These are phyloP conservation scores for Huiozyma naganishii DNA, from an alignment of 805 yeast genomes.

Conservation along the genomic window DNA sequence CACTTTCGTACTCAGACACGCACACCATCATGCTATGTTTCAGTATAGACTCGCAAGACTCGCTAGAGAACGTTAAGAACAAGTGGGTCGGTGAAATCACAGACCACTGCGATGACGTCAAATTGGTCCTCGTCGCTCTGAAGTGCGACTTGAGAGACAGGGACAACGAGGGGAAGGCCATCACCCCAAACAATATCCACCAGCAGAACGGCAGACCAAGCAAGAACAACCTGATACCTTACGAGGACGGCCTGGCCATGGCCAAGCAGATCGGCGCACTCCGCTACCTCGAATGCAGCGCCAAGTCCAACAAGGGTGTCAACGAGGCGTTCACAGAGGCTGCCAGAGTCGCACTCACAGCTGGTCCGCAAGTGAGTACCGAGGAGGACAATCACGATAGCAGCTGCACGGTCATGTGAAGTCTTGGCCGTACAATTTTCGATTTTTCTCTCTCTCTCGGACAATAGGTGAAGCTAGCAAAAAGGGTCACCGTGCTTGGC, in stretches of 20 bases:
- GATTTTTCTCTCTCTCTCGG: not conserved
- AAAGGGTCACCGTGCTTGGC: too few relatives aligned
- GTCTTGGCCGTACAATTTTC: too few relatives aligned
- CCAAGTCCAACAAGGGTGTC: constrained; percentile 94
- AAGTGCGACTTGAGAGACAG: constrained; percentile 83
- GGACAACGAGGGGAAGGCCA: constrained; percentile 38
- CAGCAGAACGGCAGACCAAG: constrained; percentile 20
- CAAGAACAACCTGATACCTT: constrained; percentile 44
- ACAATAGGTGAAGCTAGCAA: not conserved
- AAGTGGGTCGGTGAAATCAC: constrained; percentile 97
- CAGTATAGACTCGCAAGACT: constrained; percentile 87
- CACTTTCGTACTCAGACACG: constrained; percentile 87
- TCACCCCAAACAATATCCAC: constrained; percentile 20
- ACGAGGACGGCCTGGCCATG: constrained; percentile 87
- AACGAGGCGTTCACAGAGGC: constrained; percentile 98
- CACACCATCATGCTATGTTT: constrained; percentile 96
- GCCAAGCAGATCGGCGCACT: constrained; percentile 91
- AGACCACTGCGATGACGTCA: constrained; percentile 95
- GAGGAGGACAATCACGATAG: constrained; percentile 26
- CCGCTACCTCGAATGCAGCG: constrained; percentile 92
- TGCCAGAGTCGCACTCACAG: constrained; percentile 89
- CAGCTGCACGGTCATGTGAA: constrained; percentile 34
- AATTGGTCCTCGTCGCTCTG: constrained; percentile 83
- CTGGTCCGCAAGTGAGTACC: constrained; percentile 69
- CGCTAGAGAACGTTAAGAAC: constrained; percentile 86